Percentiles rank a stretch among this genome's conserved stretches.
Evolutionary conservation across 768 basidiomycete species (phyloP).

Genomic region (Amanita polypyramis): DNA sequence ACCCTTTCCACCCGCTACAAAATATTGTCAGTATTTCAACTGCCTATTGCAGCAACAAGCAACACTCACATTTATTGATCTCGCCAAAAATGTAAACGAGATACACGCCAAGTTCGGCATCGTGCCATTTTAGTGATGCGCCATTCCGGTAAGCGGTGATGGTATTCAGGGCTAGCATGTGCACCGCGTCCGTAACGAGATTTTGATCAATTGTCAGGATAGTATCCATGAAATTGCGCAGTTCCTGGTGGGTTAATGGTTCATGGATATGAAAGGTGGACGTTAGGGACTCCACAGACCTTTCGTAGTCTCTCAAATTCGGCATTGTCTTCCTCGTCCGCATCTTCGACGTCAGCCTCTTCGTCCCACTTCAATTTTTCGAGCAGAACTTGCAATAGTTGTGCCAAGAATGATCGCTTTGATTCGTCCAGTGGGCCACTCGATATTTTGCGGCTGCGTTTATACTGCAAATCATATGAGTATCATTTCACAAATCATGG

Average conservation of each 20-base stretch:
- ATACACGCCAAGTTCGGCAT: constrained; percentile 89
- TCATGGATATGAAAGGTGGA: constrained; percentile 8
- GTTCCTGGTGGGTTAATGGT: constrained; percentile 42
- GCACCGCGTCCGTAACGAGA: constrained; percentile 72
- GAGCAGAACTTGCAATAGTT: constrained; percentile 69
- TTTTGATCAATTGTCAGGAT: constrained; percentile 78
- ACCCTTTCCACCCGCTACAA: constrained; percentile 65
- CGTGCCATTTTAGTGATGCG: constrained; percentile 71
- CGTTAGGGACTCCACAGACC: constrained; percentile 28
- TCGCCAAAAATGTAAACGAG: constrained; percentile 92
- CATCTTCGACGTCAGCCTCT: constrained; percentile 68
- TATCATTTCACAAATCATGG: not conserved
- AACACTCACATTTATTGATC: constrained; percentile 68
- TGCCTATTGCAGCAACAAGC: not conserved
- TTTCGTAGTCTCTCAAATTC: constrained; percentile 83
- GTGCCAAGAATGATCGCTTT: constrained; percentile 67
- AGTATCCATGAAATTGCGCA: constrained; percentile 80
- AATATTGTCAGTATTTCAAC: constrained; percentile 1
- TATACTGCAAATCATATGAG: constrained; percentile 48
- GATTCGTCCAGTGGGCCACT: constrained; percentile 51
- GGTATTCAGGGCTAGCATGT: constrained; percentile 62
- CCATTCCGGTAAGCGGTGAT: constrained; percentile 62
- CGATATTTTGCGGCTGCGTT: constrained; percentile 54
- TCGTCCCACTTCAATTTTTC: constrained; percentile 88
- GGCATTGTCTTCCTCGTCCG: constrained; percentile 79